Evolutionary conservation across 176 grass and related monocot genomes (phyloP).

Genomic region (Lolium rigidum): DNA sequence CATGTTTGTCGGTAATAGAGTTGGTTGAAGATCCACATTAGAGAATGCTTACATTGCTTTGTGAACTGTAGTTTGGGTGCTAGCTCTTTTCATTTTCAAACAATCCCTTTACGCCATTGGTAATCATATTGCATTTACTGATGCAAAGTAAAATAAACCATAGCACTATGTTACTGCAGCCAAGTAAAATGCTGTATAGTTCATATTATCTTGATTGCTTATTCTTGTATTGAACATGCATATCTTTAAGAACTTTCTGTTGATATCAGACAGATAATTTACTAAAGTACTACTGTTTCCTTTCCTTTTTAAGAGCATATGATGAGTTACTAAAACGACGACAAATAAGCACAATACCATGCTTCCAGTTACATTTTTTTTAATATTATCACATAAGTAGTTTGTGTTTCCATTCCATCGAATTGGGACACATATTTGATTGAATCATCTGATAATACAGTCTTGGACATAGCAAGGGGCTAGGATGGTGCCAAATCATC

Average conservation of each 20-base stretch:
- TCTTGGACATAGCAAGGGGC: slow-evolving; percentile 1
- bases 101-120: not conserved
- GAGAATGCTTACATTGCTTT: not conserved
- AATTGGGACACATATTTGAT: not conserved
- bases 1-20: not conserved
- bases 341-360: not conserved
- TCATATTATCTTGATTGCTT: not conserved
- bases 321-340: not conserved
- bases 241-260: not conserved
- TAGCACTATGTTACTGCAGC: slow-evolving; percentile 23
- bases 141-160: not conserved
- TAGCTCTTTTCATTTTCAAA: not conserved
- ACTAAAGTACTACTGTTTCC: not conserved
- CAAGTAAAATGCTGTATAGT: slow-evolving; percentile 23
- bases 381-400: not conserved
- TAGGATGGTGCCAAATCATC: not conserved
- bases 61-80: not conserved
- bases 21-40: not conserved
- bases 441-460: not conserved
- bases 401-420: not conserved
- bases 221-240: not conserved
- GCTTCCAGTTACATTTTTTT: not conserved
- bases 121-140: not conserved
- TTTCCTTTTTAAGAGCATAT: not conserved
- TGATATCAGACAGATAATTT: not conserved